Evolutionary conservation across 805 yeast species (phyloP).

Genomic region (Zygoascus flipseniorum): DNA sequence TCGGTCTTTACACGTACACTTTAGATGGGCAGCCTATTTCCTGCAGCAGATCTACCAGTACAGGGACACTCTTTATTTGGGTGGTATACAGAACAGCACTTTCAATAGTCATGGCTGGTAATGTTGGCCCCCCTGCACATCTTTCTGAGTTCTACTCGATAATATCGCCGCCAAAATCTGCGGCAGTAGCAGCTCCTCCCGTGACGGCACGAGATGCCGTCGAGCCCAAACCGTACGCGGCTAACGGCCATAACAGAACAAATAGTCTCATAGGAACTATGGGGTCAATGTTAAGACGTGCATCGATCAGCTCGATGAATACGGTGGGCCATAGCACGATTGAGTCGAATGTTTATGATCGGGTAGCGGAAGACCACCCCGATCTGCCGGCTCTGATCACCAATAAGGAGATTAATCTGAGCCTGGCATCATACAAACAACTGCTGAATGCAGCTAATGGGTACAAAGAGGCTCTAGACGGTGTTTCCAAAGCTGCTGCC

Average conservation of each 20-base stretch:
- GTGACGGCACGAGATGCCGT: not conserved
- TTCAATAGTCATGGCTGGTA: not conserved
- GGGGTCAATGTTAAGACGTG: conserved; percentile 1
- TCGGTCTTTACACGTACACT: too few relatives aligned
- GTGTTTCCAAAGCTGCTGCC: conserved; percentile 52
- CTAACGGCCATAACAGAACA: not conserved
- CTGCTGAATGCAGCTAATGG: conserved; percentile 39
- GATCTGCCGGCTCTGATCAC: conserved; percentile 57
- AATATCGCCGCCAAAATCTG: conserved; percentile 23
- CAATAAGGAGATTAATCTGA: conserved; percentile 46
- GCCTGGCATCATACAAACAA: conserved; percentile 40
- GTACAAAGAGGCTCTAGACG: conserved; percentile 39
- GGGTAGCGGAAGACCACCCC: conserved; percentile 23
- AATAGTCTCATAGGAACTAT: not conserved
- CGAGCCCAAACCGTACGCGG: not conserved
- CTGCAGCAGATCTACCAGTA: too few relatives aligned
- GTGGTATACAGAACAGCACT: too few relatives aligned
- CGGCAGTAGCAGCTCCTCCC: not conserved
- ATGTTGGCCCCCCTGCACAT: conserved; percentile 33
- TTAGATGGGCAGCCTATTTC: too few relatives aligned
- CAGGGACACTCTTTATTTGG: too few relatives aligned
- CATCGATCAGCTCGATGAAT: conserved; percentile 1
- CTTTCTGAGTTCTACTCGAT: conserved; percentile 45
- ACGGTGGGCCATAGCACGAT: not conserved
- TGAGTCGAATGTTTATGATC: conserved; percentile 15